Evolutionary conservation across 176 grass and related monocot genomes (phyloP), one percentile per base, ranked within the genome.

Genomic region (Triticum turgidum): DNA sequence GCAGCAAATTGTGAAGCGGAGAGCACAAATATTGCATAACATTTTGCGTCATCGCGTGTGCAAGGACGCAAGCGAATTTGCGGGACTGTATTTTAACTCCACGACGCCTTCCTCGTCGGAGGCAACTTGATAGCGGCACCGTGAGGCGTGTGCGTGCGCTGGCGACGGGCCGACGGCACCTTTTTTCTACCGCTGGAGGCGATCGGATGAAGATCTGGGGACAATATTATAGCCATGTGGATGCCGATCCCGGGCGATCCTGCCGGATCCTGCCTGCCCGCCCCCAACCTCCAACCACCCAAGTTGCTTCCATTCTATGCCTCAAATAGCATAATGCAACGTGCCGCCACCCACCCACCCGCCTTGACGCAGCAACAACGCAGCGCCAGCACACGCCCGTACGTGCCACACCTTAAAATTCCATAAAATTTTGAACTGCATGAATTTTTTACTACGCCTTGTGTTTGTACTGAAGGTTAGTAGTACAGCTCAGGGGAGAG

Each of bases 181-280:
- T 44, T 47, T 47, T 72, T 74, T 67, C 11, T 73, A 49, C 45
- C 6, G 7, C 6, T 6, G 25, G 12, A 77, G 25, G 42, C 63
- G 83, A 85, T 70, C 73, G 18, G 65, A 20, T 20, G 68, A 75
- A 76, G 81, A 91, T 91, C 85, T 68, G 15, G 2, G 51, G 69
- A 76, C 61, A 91, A 69, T 70, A 30, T 21, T 81, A 84, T 77
- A 84, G 61, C 9, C 75, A 81, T 69, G 38, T 63, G 29, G 15
- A 87, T 84, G 54, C 54, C 54, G 18, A 59, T 59, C 54, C 76
- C 21, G 85, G 45, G 61, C 59, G 85, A 91, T 91, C 89, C 80
- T 89, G 78, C 89, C 80, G 38, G 73, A 73, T 66, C 83, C 85
- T 74, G 71, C 83, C 85, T 75, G 72, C 72, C 72, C 51, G 72